Conservation (phyloP, 495 filamentous ascomycete genomes). For the Viridothelium virens region DNA sequence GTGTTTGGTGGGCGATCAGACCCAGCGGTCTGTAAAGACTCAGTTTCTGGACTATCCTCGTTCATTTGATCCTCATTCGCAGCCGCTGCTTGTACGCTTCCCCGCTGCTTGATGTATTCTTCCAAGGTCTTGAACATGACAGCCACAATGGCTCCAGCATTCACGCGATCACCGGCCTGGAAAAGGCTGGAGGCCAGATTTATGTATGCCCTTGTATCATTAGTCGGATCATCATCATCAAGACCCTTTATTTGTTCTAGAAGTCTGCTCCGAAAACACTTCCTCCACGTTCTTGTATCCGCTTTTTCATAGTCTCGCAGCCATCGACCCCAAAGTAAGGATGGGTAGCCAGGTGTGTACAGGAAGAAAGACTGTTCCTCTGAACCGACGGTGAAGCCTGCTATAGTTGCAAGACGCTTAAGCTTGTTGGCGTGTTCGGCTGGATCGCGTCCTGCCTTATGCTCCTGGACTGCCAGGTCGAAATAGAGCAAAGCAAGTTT, state of each 20-base stretch:
- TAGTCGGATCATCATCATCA: not conserved
- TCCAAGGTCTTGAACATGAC: conserved; percentile 3
- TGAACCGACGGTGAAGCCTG: not conserved
- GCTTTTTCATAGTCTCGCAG: not conserved
- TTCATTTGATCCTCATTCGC: not conserved
- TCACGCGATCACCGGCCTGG: not conserved
- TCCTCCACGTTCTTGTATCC: not conserved
- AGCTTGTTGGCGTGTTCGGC: not conserved
- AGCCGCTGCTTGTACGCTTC: not conserved
- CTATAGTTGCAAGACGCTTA: not conserved
- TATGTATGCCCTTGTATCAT: not conserved
- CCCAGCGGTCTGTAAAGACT: too few species aligned
- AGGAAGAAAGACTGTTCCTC: not conserved
- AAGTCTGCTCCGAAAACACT: not conserved
- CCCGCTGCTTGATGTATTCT: not conserved
- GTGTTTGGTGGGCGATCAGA: too few species aligned
- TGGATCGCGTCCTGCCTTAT: not conserved
- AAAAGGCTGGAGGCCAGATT: not conserved
- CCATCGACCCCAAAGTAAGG: not conserved
- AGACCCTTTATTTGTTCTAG: conserved; percentile 3
- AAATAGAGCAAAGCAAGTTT: not conserved
- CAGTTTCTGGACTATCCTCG: too few species aligned
- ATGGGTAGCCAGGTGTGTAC: not conserved
- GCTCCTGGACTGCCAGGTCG: not conserved
- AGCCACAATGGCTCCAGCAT: not conserved